phyloP scores from a whole-genome alignment of 495 filamentous ascomycete genomes.

The Penicillium manginii region DNA sequence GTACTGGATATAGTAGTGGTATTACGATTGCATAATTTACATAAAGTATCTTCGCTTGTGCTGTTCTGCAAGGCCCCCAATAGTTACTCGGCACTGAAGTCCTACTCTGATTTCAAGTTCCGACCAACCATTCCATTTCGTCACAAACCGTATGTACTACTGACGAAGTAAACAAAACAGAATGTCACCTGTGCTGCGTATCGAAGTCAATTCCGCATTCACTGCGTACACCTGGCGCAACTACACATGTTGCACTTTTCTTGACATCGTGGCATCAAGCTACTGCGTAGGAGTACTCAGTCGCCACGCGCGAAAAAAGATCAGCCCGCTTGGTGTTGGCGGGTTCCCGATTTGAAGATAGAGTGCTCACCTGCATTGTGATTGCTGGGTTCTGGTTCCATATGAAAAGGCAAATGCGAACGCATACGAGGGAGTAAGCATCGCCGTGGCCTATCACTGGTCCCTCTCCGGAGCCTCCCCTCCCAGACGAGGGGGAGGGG shows the following conservation, averaged over 20 bases:
- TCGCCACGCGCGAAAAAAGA: not conserved
- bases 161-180: too few species aligned
- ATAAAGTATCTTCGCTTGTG: not conserved
- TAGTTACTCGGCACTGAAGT: not conserved
- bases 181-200: too few species aligned
- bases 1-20: not conserved
- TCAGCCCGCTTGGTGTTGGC: not conserved
- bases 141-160: too few species aligned
- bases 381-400: not conserved
- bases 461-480: not conserved
- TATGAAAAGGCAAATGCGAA: slow-evolving; percentile 3
- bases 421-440: slow-evolving; percentile 2
- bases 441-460: not conserved
- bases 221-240: too few species aligned
- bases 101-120: not conserved
- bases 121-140: not conserved
- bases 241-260: not conserved
- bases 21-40: not conserved
- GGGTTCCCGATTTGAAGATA: not conserved
- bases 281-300: not conserved
- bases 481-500: not conserved
- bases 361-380: slow-evolving; percentile 4
- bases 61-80: not conserved
- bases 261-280: not conserved
- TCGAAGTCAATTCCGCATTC: too few species aligned